A percentile compares a stretch with the other conserved stretches of the same genome.
These are phyloP conservation scores for Mallotus nudiflorus DNA, from an alignment of 345 rosid species.

Conservation along the genomic window DNA sequence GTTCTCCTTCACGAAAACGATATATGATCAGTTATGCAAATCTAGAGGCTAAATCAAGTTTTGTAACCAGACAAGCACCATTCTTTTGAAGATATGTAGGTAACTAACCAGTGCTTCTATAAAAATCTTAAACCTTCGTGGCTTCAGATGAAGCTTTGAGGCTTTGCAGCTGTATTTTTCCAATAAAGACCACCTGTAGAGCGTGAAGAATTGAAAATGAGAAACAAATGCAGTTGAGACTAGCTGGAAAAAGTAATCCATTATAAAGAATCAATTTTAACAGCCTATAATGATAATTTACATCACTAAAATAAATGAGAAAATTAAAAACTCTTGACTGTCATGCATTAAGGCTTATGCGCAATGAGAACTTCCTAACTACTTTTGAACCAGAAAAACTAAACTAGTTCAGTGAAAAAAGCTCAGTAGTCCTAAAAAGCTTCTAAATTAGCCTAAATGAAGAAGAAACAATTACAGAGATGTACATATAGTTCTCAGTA, in stretches of 20 bases:
- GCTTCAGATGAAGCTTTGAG: conserved; percentile 97
- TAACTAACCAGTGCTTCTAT: conserved; percentile 93
- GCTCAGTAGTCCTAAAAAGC: background rate
- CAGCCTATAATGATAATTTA: background rate
- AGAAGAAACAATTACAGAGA: conserved; percentile 6
- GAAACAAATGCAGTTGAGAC: background rate
- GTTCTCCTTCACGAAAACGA: conserved; percentile 67
- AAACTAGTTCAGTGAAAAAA: background rate
- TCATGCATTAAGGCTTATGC: background rate
- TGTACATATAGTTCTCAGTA: background rate
- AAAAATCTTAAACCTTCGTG: conserved; percentile 91
- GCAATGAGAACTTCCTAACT: background rate
- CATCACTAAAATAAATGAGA: background rate
- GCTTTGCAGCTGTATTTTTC: conserved; percentile 99
- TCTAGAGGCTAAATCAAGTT: conserved; percentile 21
- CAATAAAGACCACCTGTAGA: conserved; percentile 94
- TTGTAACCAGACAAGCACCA: conserved; percentile 15
- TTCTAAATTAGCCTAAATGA: conserved; percentile 8
- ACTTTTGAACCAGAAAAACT: background rate
- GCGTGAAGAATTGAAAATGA: conserved; percentile 8
- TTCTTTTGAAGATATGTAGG: conserved; percentile 13
- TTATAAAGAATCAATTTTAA: background rate
- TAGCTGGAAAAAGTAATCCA: conserved; percentile 1
- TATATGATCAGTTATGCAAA: conserved; percentile 28
- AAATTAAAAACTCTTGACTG: background rate